These are phyloP conservation scores for Ogataea ganodermae DNA, from an alignment of 805 yeast genomes.

Conservation along the genomic window DNA sequence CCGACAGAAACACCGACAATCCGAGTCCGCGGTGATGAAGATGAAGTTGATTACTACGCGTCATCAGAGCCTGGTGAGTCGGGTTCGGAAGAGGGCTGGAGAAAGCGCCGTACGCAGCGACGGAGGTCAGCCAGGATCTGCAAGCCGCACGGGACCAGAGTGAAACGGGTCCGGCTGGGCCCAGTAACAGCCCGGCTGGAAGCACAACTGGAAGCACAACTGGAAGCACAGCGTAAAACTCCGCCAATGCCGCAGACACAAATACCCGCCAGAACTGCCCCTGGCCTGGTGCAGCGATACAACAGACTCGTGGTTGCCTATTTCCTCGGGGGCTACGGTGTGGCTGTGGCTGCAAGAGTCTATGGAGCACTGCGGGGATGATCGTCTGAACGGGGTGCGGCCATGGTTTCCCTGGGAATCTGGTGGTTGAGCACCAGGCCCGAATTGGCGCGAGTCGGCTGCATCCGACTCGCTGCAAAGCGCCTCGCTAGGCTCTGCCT, in stretches of 20 bases:
- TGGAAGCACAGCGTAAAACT: neutral
- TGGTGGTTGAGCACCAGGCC: too few relatives aligned
- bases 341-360: constrained; percentile 17
- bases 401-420: too few relatives aligned
- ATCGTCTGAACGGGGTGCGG: too few relatives aligned
- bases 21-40: neutral
- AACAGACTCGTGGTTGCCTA: constrained; percentile 13
- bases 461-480: neutral
- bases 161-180: too few relatives aligned
- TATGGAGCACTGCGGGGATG: constrained; percentile 7
- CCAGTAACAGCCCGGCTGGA: too few relatives aligned
- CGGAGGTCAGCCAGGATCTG: neutral
- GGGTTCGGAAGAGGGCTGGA: neutral
- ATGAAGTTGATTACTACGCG: constrained; percentile 4
- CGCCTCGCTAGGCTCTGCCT: neutral
- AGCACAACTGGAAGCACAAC: too few relatives aligned
- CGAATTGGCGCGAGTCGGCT: neutral
- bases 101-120: neutral
- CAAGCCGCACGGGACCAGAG: neutral
- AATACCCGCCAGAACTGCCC: too few relatives aligned
- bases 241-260: too few relatives aligned
- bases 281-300: constrained; percentile 9
- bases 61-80: constrained; percentile 7
- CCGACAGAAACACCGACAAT: neutral
- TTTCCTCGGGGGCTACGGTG: constrained; percentile 20